Evolutionary conservation across 257 asterid species (phyloP).

Genomic region (Nicotiana obtusifolia): DNA sequence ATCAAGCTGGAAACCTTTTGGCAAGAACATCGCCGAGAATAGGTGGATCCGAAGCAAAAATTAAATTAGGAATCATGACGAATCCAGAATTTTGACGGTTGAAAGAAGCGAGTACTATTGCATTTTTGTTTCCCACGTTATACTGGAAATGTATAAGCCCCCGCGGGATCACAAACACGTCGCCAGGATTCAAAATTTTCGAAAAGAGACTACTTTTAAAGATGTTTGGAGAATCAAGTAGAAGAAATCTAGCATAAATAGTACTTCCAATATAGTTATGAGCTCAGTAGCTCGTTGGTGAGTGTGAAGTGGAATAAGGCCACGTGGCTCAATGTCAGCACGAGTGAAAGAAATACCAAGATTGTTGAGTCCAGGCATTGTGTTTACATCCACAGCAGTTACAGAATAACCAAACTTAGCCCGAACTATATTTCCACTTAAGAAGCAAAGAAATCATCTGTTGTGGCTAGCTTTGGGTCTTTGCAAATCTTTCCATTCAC

Average conservation of each 20-base stretch:
- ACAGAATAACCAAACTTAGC: not conserved
- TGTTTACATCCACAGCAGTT: not conserved
- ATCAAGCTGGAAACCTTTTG: not conserved
- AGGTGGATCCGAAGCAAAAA: slow-evolving; percentile 1
- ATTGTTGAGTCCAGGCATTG: slow-evolving; percentile 2
- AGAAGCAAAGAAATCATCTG: not conserved
- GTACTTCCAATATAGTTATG: slow-evolving; percentile 1
- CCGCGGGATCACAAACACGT: not conserved
- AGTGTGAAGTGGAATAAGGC: slow-evolving; percentile 4
- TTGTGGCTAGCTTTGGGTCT: slow-evolving; percentile 3
- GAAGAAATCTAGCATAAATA: not conserved
- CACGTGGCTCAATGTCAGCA: not conserved
- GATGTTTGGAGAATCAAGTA: not conserved
- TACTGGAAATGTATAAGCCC: not conserved
- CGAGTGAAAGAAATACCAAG: not conserved
- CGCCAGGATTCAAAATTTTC: not conserved
- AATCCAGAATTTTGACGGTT: slow-evolving; percentile 7
- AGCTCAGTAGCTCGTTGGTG: slow-evolving; percentile 9
- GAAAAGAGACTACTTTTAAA: slow-evolving; percentile 5
- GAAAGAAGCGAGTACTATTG: not conserved
- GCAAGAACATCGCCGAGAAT: not conserved
- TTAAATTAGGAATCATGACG: not conserved
- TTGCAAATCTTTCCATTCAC: slow-evolving; percentile 2
- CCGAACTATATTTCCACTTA: not conserved
- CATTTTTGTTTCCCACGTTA: not conserved